Percentiles rank a stretch among this genome's conserved stretches.
Conservation (phyloP, 306 rosid species). For the Glycine latifolia region DNA sequence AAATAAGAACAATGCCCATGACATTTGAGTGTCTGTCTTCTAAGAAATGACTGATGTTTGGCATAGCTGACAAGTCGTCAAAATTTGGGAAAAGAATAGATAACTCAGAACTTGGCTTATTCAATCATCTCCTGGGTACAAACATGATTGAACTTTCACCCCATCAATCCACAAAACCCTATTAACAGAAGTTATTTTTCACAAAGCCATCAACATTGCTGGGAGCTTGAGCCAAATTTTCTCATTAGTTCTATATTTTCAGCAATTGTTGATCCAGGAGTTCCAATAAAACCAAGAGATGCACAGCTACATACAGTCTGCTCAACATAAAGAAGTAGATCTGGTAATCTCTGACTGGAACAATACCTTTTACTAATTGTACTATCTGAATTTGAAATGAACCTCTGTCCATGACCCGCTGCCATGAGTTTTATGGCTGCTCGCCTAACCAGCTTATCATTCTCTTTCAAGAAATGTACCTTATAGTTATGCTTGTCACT, state of each 20-base stretch:
- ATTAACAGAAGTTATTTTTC: conserved; percentile 15
- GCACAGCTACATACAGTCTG: conserved; percentile 87
- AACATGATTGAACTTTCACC: neutral
- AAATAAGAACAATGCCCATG: conserved; percentile 18
- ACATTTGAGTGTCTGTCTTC: conserved; percentile 21
- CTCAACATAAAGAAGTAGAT: conserved; percentile 77
- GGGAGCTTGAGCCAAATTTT: conserved; percentile 58
- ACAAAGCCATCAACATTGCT: conserved; percentile 40
- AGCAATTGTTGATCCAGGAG: conserved; percentile 86
- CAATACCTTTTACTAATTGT: conserved; percentile 59
- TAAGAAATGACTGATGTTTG: conserved; percentile 28
- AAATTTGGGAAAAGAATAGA: conserved; percentile 11
- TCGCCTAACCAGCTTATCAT: conserved; percentile 57
- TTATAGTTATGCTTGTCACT: conserved; percentile 57
- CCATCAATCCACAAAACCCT: conserved; percentile 8
- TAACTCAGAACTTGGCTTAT: conserved; percentile 5
- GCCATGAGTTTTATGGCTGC: conserved; percentile 63
- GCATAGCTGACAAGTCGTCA: conserved; percentile 18
- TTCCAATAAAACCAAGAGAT: conserved; percentile 89
- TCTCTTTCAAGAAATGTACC: conserved; percentile 65
- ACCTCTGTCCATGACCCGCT: conserved; percentile 62
- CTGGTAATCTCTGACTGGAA: conserved; percentile 55
- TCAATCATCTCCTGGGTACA: conserved; percentile 1
- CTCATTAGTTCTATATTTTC: conserved; percentile 80
- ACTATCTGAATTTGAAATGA: conserved; percentile 46